A percentile compares a stretch with the other conserved stretches of the same genome.
Evolutionary conservation across 2,329 filamentous ascomycete species (phyloP).

Genomic region (Lojkania enalia): DNA sequence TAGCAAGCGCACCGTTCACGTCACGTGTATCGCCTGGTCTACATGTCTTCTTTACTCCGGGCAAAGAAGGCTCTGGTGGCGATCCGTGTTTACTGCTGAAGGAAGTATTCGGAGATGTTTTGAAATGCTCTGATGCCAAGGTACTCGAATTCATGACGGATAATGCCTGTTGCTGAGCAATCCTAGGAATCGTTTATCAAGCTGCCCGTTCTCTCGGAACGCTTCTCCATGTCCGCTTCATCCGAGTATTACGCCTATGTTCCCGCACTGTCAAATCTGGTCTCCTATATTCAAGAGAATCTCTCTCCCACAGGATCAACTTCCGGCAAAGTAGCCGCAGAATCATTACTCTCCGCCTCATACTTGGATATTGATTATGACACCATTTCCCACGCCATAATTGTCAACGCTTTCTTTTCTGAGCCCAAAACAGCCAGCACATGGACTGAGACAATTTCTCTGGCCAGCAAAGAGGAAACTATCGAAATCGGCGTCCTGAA

Average conservation of each 20-base stretch:
- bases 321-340: slow-evolving; percentile 56
- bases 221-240: slow-evolving; percentile 64
- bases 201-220: slow-evolving; percentile 58
- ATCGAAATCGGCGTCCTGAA: slow-evolving; percentile 82
- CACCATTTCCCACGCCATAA: slow-evolving; percentile 65
- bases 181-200: slow-evolving; percentile 61
- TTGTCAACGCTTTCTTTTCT: slow-evolving; percentile 67
- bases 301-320: slow-evolving; percentile 55
- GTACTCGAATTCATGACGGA: neutral
- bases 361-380: slow-evolving; percentile 80
- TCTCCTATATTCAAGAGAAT: slow-evolving; percentile 55
- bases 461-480: slow-evolving; percentile 50
- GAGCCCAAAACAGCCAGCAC: slow-evolving; percentile 25
- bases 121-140: slow-evolving; percentile 60
- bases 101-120: slow-evolving; percentile 56
- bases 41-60: slow-evolving; percentile 76
- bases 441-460: slow-evolving; percentile 54
- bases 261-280: slow-evolving; percentile 59
- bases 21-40: slow-evolving; percentile 79
- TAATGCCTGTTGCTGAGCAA: neutral
- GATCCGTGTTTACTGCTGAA: slow-evolving; percentile 62
- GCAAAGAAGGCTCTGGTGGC: slow-evolving; percentile 43
- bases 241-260: slow-evolving; percentile 73
- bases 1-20: slow-evolving; percentile 68
- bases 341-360: slow-evolving; percentile 57